Conservation (phyloP, 805 yeast species). For the Blastobotrys attinorum region DNA sequence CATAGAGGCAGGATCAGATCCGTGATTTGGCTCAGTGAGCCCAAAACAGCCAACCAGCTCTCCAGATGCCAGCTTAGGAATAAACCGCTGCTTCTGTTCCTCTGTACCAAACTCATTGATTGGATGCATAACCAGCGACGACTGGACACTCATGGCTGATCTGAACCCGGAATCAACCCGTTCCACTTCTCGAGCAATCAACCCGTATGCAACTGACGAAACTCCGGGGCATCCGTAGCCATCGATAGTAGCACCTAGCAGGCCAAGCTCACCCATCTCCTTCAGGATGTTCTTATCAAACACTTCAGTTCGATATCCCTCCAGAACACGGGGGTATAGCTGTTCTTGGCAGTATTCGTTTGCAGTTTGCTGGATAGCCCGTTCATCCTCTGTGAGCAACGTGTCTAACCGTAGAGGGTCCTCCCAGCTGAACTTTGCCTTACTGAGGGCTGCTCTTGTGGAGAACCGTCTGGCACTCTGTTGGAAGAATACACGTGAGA, state of each 20-base stretch:
- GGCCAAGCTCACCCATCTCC: conserved; percentile 36
- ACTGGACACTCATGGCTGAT: conserved; percentile 38
- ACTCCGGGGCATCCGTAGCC: conserved; percentile 38
- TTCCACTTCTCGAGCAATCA: conserved; percentile 38
- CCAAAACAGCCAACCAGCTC: conserved; percentile 53
- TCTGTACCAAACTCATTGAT: conserved; percentile 33
- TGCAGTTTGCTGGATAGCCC: conserved; percentile 31
- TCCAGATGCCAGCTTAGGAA: conserved; percentile 35
- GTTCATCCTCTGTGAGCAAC: conserved; percentile 33
- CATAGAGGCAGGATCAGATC: conserved; percentile 51
- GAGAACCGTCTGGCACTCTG: background rate
- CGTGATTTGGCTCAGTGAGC: conserved; percentile 59
- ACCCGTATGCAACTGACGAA: conserved; percentile 36
- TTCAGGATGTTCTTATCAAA: conserved; percentile 30
- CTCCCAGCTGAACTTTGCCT: conserved; percentile 29
- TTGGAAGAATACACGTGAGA: background rate
- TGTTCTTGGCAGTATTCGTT: conserved; percentile 31
- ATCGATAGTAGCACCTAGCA: conserved; percentile 34
- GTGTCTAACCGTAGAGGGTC: conserved; percentile 31
- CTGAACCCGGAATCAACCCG: conserved; percentile 38
- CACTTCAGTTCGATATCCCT: conserved; percentile 33
- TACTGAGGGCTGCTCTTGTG: background rate
- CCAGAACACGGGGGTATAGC: conserved; percentile 33
- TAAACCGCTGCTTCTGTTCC: conserved; percentile 34
- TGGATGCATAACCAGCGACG: conserved; percentile 39